phyloP scores from a whole-genome alignment of 225 moss, liverwort and hornwort species.

The Pseudisothecium myosuroides region DNA sequence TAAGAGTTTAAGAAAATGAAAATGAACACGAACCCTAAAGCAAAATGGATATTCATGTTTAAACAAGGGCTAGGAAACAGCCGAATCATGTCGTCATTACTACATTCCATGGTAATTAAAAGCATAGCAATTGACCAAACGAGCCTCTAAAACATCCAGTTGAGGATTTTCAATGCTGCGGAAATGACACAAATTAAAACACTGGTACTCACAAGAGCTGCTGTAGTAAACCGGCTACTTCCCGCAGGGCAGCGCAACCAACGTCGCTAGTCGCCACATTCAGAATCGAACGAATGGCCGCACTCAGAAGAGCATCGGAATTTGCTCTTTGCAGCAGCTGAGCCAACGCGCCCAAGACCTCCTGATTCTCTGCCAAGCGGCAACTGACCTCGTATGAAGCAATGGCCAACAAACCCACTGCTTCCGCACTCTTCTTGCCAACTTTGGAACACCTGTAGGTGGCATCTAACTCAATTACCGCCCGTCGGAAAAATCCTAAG shows the following conservation, averaged over 20 bases:
- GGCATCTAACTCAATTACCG: background rate
- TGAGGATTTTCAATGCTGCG: background rate
- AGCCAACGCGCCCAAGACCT: slow-evolving; percentile 27
- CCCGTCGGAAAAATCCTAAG: background rate
- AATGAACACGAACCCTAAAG: background rate
- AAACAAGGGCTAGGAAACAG: background rate
- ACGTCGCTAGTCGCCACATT: slow-evolving; percentile 47
- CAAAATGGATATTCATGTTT: background rate
- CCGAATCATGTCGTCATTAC: background rate
- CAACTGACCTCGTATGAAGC: slow-evolving; percentile 35
- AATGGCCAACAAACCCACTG: slow-evolving; percentile 44
- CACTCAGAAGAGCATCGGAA: slow-evolving; percentile 7
- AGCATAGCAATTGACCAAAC: background rate
- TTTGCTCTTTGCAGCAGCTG: slow-evolving; percentile 19
- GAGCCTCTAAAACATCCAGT: background rate
- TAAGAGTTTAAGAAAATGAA: background rate
- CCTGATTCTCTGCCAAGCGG: slow-evolving; percentile 22
- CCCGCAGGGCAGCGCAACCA: slow-evolving; percentile 31
- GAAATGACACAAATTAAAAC: background rate
- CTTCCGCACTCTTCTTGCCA: slow-evolving; percentile 25
- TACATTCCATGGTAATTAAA: background rate
- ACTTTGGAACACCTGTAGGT: slow-evolving; percentile 27
- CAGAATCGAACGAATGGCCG: slow-evolving; percentile 29
- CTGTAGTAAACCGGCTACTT: slow-evolving; percentile 18
- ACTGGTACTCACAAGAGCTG: slow-evolving; percentile 47